These are phyloP conservation scores for Helicostylum pulchrum DNA, from an alignment of 192 early-diverging fungal species.

Conservation along the genomic window DNA sequence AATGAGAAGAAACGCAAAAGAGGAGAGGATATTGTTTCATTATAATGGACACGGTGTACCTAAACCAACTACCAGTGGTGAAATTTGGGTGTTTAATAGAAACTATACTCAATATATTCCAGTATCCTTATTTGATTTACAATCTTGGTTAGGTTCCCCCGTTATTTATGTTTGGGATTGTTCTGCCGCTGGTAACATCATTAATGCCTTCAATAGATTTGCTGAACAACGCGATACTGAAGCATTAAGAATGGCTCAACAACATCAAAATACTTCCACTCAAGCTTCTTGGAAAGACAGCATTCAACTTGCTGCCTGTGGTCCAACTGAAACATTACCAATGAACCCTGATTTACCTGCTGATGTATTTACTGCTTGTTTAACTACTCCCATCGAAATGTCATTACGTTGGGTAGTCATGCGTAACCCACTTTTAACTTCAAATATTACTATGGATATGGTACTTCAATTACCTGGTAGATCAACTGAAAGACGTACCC, in stretches of 20 bases:
- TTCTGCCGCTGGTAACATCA: constrained; percentile 86
- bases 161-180: constrained; percentile 98
- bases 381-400: constrained; percentile 95
- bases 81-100: constrained; percentile 99
- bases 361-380: constrained; percentile 93
- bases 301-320: constrained; percentile 93
- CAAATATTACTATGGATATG: constrained; percentile 82
- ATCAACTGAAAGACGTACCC: constrained; percentile 86
- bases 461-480: constrained; percentile 83
- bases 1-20: constrained; percentile 81
- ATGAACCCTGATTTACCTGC: constrained; percentile 93
- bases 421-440: constrained; percentile 71
- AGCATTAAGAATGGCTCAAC: constrained; percentile 38
- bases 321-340: constrained; percentile 80
- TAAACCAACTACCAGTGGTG: constrained; percentile 87
- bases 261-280: constrained; percentile 44
- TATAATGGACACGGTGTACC: constrained; percentile 99
- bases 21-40: constrained; percentile 93
- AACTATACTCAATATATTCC: constrained; percentile 99
- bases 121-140: constrained; percentile 84
- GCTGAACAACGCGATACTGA: constrained; percentile 84
- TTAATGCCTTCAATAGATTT: constrained; percentile 85
- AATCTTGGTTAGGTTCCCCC: constrained; percentile 93
- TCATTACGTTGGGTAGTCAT: constrained; percentile 89
- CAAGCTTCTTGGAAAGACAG: constrained; percentile 60